These are phyloP conservation scores for Lunularia cruciata DNA, from an alignment of 225 moss, liverwort and hornwort species.

Conservation along the genomic window DNA sequence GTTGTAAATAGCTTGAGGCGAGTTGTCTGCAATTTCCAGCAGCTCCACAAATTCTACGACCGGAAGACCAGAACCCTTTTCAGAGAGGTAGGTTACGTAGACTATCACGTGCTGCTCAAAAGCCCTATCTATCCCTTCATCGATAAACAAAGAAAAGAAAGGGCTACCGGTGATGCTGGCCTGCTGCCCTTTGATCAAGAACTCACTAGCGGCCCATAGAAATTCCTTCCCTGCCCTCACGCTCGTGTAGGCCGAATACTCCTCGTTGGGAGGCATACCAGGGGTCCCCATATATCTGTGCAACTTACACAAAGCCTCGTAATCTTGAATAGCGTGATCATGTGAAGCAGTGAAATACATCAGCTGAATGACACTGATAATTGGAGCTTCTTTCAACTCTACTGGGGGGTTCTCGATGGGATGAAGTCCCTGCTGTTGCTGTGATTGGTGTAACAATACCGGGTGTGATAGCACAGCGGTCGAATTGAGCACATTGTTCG, in stretches of 20 bases:
- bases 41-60: constrained; percentile 29
- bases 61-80: constrained; percentile 24
- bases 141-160: constrained; percentile 31
- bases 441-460: neutral
- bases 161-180: constrained; percentile 27
- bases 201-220: constrained; percentile 32
- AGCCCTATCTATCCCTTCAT: constrained; percentile 27
- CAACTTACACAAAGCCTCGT: constrained; percentile 27
- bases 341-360: constrained; percentile 33
- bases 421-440: constrained; percentile 1
- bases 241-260: constrained; percentile 17
- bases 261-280: constrained; percentile 17
- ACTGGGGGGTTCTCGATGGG: neutral
- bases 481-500: constrained; percentile 1
- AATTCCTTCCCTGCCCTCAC: constrained; percentile 31
- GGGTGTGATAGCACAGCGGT: neutral
- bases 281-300: constrained; percentile 26
- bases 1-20: constrained; percentile 23
- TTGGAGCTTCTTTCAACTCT: constrained; percentile 18
- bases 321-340: constrained; percentile 28
- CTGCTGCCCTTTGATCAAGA: constrained; percentile 22
- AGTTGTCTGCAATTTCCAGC: constrained; percentile 26
- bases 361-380: constrained; percentile 27
- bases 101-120: constrained; percentile 31
- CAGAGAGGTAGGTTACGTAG: constrained; percentile 31